Base-by-base conservation (phyloP, 306 rosid genomes). In the Potentilla sterilis region DNA sequence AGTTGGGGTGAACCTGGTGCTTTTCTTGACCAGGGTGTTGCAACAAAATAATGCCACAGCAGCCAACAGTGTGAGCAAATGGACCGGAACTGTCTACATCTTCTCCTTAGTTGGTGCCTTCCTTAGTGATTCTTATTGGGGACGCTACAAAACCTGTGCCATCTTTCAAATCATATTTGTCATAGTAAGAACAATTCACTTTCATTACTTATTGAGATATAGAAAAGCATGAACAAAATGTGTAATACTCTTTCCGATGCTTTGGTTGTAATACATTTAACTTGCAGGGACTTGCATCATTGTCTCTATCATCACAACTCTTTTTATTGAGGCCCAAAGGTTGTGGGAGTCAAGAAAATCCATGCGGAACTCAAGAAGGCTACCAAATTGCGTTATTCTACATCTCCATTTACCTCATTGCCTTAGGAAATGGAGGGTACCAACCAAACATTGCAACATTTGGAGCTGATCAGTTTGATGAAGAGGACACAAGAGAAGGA, bases 21-120 rank as follows among this genome's bases (percentile, higher is more conserved):
- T 93, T 77, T 93, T 91, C 85, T 81, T 93, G 77, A 93, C 98
- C 15, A 86, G 97, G 77, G 97, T 93, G 69, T 51, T 93, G 28
- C 90, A 90, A 19, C 96, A 93, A 72, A 81, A 91, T 74, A 93
- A 93, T 69, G 98, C 98, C 2, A 90, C 87, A 0, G 97, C 98
- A 1, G 98, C 98, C 15, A 93, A 93, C 84, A 91, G 80, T 37
- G 98, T 93, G 47, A 93, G 97, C 96, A 93, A 93, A 79, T 93
- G 98, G 98, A 93, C 97, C 3, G 98, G 98, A 22, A 93, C 98
- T 1, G 98, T 93, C 21, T 93, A 93, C 70, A 91, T 93, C 69
- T 93, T 89, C 88, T 93, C 98, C 47, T 93, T 93, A n/a, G 95
- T 93, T n/a, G 98, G 98, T 43, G 98, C 98, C 65, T 93, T 93